Evolutionary conservation across 768 basidiomycete genomes (phyloP).

Genomic region (Hypholoma sublateritium): DNA sequence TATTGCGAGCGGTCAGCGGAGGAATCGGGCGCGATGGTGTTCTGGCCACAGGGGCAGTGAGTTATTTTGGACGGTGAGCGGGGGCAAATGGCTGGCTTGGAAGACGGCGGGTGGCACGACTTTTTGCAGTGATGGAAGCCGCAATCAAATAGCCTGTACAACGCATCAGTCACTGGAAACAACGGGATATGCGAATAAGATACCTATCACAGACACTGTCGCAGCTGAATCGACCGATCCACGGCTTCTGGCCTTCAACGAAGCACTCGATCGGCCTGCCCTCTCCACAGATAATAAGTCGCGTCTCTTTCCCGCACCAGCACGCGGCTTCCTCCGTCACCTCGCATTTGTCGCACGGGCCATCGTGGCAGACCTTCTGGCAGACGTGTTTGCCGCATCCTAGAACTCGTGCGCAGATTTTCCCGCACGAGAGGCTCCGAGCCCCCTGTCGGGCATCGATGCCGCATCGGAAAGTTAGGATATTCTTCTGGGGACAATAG

Average conservation of each 20-base stretch:
- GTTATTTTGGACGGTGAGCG: constrained; percentile 64
- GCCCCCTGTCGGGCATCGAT: constrained; percentile 30
- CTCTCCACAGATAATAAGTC: constrained; percentile 65
- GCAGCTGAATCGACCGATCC: constrained; percentile 69
- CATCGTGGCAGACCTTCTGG: constrained; percentile 69
- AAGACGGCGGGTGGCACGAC: constrained; percentile 75
- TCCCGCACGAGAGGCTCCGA: constrained; percentile 42
- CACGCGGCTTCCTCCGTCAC: constrained; percentile 58
- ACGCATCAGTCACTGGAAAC: background rate
- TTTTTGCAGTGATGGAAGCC: constrained; percentile 72
- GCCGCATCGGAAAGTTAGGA: constrained; percentile 61
- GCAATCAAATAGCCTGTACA: constrained; percentile 70
- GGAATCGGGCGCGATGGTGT: constrained; percentile 41
- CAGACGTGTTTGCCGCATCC: constrained; percentile 77
- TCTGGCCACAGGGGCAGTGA: constrained; percentile 83
- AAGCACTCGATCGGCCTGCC: constrained; percentile 43
- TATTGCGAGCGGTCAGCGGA: constrained; percentile 24
- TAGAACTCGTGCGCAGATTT: constrained; percentile 46
- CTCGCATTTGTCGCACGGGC: constrained; percentile 67
- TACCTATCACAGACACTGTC: constrained; percentile 58
- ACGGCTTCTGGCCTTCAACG: constrained; percentile 43
- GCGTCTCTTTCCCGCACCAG: constrained; percentile 76
- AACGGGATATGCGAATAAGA: constrained; percentile 11
- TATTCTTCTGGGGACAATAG: constrained; percentile 67
- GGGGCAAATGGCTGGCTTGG: constrained; percentile 62